Evolutionary conservation across 2,329 filamentous ascomycete genomes (phyloP).

Genomic region (Talaromyces sp.): DNA sequence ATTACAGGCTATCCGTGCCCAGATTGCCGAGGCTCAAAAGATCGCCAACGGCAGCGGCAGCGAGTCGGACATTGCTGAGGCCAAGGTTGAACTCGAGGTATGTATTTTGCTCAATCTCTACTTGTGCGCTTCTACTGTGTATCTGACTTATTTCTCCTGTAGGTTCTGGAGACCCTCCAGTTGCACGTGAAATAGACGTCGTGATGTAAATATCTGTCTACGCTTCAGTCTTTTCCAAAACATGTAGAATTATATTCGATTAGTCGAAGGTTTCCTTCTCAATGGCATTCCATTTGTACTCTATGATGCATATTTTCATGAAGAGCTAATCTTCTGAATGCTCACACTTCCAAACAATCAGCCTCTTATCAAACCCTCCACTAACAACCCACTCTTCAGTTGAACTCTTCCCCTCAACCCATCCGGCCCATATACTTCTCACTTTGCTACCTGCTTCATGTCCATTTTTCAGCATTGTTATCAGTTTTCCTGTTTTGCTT

Average conservation of each 20-base stretch:
- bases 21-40: conserved; percentile 95
- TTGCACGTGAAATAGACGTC: conserved; percentile 46
- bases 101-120: conserved; percentile 26
- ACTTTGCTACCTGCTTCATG: conserved; percentile 59
- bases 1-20: conserved; percentile 68
- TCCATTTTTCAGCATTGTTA: conserved; percentile 47
- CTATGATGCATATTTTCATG: neutral
- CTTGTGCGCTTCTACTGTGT: neutral
- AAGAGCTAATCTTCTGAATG: neutral
- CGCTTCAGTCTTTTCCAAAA: conserved; percentile 20
- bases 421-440: conserved; percentile 56
- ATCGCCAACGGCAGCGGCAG: conserved; percentile 84
- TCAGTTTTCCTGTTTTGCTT: conserved; percentile 55
- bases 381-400: conserved; percentile 56
- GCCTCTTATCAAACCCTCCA: conserved; percentile 61
- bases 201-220: conserved; percentile 41
- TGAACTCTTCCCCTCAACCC: conserved; percentile 31
- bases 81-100: conserved; percentile 98
- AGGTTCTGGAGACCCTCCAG: conserved; percentile 51
- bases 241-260: conserved; percentile 41
- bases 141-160: conserved; percentile 15
- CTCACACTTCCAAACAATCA: conserved; percentile 55
- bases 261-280: conserved; percentile 24
- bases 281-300: conserved; percentile 22
- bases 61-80: conserved; percentile 96